Evolutionary conservation across 305 asterid species (phyloP).

Genomic region (Fraxinus sp.): DNA sequence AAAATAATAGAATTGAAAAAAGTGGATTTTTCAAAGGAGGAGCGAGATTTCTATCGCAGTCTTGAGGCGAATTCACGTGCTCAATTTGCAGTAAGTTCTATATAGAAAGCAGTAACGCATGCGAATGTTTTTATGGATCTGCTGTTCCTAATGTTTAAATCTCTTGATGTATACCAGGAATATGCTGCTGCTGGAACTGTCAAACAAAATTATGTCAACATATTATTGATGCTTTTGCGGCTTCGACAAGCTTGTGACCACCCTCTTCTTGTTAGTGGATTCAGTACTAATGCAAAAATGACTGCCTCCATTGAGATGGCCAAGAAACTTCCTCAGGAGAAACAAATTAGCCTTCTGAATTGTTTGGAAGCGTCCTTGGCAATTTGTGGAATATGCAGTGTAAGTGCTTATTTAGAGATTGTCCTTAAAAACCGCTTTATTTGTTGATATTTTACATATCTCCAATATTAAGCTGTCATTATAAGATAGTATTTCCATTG

Average conservation of each 20-base stretch:
- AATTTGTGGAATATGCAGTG: slow-evolving; percentile 85
- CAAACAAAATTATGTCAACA: slow-evolving; percentile 90
- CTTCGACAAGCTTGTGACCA: slow-evolving; percentile 99
- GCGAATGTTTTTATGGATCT: slow-evolving; percentile 20
- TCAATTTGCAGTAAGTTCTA: slow-evolving; percentile 83
- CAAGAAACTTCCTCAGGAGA: slow-evolving; percentile 78
- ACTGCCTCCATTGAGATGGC: slow-evolving; percentile 74
- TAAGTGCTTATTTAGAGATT: slow-evolving; percentile 36
- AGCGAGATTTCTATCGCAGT: slow-evolving; percentile 76
- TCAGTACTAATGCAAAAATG: slow-evolving; percentile 48
- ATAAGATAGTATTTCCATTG: neutral
- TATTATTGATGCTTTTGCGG: slow-evolving; percentile 86
- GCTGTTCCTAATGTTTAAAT: slow-evolving; percentile 22
- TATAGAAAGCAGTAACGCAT: slow-evolving; percentile 16
- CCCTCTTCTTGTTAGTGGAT: slow-evolving; percentile 90
- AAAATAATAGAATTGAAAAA: slow-evolving; percentile 70
- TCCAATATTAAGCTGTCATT: neutral
- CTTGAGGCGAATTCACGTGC: slow-evolving; percentile 95
- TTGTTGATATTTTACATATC: neutral
- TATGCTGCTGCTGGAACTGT: slow-evolving; percentile 98
- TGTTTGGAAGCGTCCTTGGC: slow-evolving; percentile 88
- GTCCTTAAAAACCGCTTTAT: neutral
- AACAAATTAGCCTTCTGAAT: slow-evolving; percentile 55
- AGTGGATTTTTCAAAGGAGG: slow-evolving; percentile 83
- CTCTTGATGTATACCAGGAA: slow-evolving; percentile 52